A percentile compares a stretch with the other conserved stretches of the same genome.
Conservation (phyloP, 2,329 filamentous ascomycete genomes). For the Aureobasidium zeae region DNA sequence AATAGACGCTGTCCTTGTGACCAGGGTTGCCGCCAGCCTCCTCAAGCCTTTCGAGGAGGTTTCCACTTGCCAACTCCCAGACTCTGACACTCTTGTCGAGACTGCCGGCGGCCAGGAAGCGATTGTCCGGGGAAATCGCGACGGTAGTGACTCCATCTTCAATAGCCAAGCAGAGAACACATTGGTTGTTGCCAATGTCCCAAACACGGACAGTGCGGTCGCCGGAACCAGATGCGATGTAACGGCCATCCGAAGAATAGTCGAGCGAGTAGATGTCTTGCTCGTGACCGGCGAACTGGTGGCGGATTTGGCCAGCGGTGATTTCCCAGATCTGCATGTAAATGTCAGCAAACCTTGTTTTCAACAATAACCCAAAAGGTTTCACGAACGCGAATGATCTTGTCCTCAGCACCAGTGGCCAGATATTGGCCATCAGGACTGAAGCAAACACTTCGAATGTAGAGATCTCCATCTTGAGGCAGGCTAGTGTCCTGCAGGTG, state of each 20-base stretch:
- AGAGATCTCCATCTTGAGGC: conserved; percentile 82
- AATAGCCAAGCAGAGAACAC: conserved; percentile 78
- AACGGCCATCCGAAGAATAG: conserved; percentile 85
- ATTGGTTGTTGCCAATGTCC: conserved; percentile 80
- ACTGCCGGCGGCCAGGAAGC: conserved; percentile 87
- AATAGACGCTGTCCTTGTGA: conserved; percentile 95
- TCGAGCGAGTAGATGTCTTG: conserved; percentile 97
- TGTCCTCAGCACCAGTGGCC: conserved; percentile 94
- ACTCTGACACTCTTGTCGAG: conserved; percentile 96
- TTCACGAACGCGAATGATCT: conserved; percentile 73
- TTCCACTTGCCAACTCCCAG: conserved; percentile 83
- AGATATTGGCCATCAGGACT: conserved; percentile 91
- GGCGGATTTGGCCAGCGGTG: conserved; percentile 67
- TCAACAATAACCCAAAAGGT: not conserved
- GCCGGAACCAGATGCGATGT: conserved; percentile 90
- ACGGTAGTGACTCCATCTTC: conserved; percentile 97
- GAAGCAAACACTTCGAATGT: conserved; percentile 97
- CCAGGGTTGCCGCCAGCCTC: conserved; percentile 60
- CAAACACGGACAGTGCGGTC: conserved; percentile 91
- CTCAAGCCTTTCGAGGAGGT: conserved; percentile 82
- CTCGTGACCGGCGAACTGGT: conserved; percentile 92
- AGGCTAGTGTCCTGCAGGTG: conserved; percentile 82
- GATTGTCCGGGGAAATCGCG: conserved; percentile 90
- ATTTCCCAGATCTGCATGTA: conserved; percentile 83
- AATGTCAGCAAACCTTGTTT: conserved; percentile 13